These are phyloP conservation scores for Penicillium digitatum DNA, from an alignment of 2,329 filamentous ascomycete genomes.

Conservation along the genomic window DNA sequence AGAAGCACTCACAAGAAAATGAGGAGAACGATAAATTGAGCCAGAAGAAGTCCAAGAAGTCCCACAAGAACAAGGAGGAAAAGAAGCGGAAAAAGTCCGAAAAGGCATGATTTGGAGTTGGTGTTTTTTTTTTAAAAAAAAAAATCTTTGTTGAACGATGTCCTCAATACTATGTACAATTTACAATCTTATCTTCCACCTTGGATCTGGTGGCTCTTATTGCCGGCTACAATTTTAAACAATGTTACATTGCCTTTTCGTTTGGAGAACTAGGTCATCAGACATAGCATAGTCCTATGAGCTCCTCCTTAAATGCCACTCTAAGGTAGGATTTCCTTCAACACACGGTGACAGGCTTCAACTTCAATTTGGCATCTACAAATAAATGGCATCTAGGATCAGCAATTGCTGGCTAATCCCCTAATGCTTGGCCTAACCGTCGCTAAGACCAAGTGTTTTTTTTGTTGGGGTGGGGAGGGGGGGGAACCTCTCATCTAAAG, in stretches of 20 bases:
- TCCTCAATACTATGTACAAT: conserved; percentile 21
- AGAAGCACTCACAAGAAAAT: conserved; percentile 32
- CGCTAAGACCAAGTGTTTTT: neutral
- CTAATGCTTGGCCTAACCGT: neutral
- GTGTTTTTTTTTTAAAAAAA: conserved; percentile 13
- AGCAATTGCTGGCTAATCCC: neutral
- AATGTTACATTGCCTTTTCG: neutral
- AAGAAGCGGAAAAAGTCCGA: conserved; percentile 41
- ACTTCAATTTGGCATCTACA: neutral
- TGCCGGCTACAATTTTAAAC: neutral
- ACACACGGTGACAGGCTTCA: neutral
- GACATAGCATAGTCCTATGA: neutral
- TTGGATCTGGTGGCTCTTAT: neutral
- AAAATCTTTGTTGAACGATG: conserved; percentile 21
- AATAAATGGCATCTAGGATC: neutral
- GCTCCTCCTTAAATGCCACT: neutral
- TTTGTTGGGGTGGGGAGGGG: too few species aligned
- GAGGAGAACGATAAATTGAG: conserved; percentile 16
- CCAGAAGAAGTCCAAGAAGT: conserved; percentile 30
- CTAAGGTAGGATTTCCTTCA: neutral
- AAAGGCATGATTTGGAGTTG: conserved; percentile 30
- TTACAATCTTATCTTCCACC: neutral
- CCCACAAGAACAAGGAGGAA: conserved; percentile 40
- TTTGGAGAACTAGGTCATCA: neutral
- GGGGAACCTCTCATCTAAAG: neutral